A percentile compares a stretch with the other conserved stretches of the same genome.
These are phyloP conservation scores for Citeromyces hawaiiensis DNA, from an alignment of 1,139 yeast species.

Conservation along the genomic window DNA sequence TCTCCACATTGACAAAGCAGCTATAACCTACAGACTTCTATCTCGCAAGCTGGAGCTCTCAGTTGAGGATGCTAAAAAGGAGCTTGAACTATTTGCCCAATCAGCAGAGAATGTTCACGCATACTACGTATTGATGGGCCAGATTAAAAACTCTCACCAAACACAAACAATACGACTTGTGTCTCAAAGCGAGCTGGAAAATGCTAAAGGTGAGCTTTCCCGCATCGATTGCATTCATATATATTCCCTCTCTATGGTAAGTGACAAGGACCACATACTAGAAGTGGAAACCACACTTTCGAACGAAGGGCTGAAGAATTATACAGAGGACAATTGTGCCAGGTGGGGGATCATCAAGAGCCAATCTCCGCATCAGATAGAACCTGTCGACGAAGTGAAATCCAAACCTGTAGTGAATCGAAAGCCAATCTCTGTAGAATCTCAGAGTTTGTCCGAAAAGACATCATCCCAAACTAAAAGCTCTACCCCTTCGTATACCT, in stretches of 20 bases:
- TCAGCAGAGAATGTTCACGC: conserved; percentile 10
- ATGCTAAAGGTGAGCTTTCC: conserved; percentile 8
- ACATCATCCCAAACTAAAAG: background rate
- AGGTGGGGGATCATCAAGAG: conserved; percentile 18
- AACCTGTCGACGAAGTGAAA: background rate
- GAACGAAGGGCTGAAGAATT: conserved; percentile 3
- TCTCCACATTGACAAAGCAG: too few relatives aligned
- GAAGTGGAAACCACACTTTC: conserved; percentile 7
- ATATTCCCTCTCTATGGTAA: conserved; percentile 11
- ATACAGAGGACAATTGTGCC: conserved; percentile 8
- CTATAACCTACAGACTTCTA: conserved; percentile 12
- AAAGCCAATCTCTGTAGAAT: background rate
- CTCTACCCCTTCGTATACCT: conserved; percentile 2
- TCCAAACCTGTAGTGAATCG: background rate
- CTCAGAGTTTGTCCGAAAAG: conserved; percentile 2
- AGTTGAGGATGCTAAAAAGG: conserved; percentile 12
- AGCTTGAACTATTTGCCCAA: conserved; percentile 12
- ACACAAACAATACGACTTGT: conserved; percentile 3
- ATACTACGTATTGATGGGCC: conserved; percentile 13
- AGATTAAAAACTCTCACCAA: conserved; percentile 1
- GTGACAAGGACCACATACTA: conserved; percentile 8
- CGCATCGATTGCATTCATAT: conserved; percentile 10
- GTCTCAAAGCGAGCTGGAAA: conserved; percentile 3
- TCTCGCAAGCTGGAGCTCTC: conserved; percentile 13
- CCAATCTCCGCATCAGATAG: conserved; percentile 5